phyloP scores from a whole-genome alignment of 2,329 filamentous ascomycete species.

The Curvularia sp. region DNA sequence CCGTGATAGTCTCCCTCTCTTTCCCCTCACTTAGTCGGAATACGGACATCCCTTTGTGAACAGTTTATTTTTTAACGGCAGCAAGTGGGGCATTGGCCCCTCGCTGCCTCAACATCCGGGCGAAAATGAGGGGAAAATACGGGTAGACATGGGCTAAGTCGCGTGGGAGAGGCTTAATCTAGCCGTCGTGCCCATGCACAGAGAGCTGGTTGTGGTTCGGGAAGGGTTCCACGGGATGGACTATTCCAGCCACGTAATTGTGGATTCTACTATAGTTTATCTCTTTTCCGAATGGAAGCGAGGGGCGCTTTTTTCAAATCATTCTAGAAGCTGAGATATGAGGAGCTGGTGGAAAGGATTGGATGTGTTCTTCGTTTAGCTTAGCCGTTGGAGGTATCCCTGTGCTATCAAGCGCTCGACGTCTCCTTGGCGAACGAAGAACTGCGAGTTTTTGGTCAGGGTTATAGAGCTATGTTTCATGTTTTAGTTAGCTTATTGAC shows the following conservation, averaged over 20 bases:
- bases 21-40: neutral
- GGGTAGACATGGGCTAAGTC: neutral
- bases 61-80: neutral
- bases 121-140: neutral
- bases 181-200: neutral
- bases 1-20: neutral
- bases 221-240: neutral
- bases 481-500: slow-evolving; percentile 3
- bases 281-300: neutral
- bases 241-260: neutral
- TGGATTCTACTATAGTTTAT: neutral
- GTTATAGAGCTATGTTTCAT: slow-evolving; percentile 75
- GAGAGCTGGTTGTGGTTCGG: neutral
- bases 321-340: neutral
- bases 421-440: slow-evolving; percentile 94
- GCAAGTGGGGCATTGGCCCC: neutral
- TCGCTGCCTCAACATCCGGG: slow-evolving; percentile 7
- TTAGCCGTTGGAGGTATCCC: slow-evolving; percentile 90
- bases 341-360: neutral
- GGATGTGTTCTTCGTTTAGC: slow-evolving; percentile 59
- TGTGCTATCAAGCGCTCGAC: slow-evolving; percentile 93
- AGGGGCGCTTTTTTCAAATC: neutral
- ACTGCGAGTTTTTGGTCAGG: slow-evolving; percentile 96
- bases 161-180: neutral
- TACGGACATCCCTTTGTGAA: slow-evolving; percentile 11